Conservation (phyloP, 768 basidiomycete species). For the Hygrophorus pudorinus region DNA sequence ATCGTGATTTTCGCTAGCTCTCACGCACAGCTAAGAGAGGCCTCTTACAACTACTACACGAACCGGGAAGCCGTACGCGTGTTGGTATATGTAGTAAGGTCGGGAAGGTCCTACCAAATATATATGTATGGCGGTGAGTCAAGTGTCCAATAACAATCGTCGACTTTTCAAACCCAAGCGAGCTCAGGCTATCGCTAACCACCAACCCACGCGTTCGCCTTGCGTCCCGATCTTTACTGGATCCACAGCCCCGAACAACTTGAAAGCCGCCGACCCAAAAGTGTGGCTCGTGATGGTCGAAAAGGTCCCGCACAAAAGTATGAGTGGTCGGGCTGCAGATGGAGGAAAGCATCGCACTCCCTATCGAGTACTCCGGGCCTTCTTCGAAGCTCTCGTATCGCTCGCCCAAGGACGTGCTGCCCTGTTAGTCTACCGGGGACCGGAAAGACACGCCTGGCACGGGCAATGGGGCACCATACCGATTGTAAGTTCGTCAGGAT, state of each 20-base stretch:
- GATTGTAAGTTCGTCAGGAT: conserved; percentile 98
- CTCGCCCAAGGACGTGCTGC: conserved; percentile 90
- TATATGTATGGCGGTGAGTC: conserved; percentile 95
- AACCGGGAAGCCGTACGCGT: conserved; percentile 95
- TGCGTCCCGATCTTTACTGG: conserved; percentile 92
- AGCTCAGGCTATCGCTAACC: conserved; percentile 66
- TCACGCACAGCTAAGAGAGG: no score
- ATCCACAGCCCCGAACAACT: conserved; percentile 94
- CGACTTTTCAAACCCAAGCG: conserved; percentile 84
- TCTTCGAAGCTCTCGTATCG: conserved; percentile 93
- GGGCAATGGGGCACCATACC: conserved; percentile 95
- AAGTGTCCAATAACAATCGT: conserved; percentile 53
- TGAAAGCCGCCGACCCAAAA: conserved; percentile 96
- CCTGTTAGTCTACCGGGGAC: conserved; percentile 96
- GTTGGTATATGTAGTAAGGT: conserved; percentile 99
- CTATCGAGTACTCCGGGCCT: conserved; percentile 95
- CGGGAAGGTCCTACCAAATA: conserved; percentile 96
- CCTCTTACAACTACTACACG: conserved; percentile 85
- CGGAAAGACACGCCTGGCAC: conserved; percentile 89
- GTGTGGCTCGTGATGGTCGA: conserved; percentile 99
- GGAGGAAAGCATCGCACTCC: conserved; percentile 90
- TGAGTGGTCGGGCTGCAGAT: conserved; percentile 99
- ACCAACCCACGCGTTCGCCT: conserved; percentile 86
- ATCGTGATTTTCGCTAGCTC: no score
- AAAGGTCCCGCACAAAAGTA: conserved; percentile 99